These are phyloP conservation scores for Strobilomyces dryophilus DNA, from an alignment of 768 basidiomycete genomes.

Conservation along the genomic window DNA sequence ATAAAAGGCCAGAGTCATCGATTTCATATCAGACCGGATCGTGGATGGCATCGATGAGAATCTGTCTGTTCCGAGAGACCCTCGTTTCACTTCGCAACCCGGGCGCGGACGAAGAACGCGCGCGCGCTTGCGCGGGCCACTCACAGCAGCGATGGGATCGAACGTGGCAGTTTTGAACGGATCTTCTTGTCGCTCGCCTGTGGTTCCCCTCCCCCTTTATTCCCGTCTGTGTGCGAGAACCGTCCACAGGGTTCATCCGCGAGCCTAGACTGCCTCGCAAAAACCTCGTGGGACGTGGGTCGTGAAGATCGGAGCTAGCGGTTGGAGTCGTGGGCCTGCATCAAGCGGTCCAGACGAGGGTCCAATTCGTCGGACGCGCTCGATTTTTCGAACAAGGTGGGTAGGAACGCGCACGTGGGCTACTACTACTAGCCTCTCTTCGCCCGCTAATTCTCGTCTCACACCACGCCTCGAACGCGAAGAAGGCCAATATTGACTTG, in stretches of 20 bases:
- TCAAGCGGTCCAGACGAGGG: too few species aligned
- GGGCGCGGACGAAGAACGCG: conserved; percentile 6
- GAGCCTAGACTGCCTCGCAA: conserved; percentile 20
- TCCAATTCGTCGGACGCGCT: too few species aligned
- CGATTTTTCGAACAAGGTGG: too few species aligned
- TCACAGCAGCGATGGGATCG: not conserved
- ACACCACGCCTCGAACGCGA: too few species aligned
- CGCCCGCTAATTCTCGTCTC: too few species aligned
- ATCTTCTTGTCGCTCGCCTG: too few species aligned
- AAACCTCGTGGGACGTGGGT: conserved; percentile 16
- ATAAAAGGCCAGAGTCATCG: not conserved
- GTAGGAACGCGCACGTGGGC: too few species aligned
- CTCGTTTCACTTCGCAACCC: conserved; percentile 20
- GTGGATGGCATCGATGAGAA: conserved; percentile 8
- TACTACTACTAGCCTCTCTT: too few species aligned
- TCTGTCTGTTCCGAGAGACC: not conserved
- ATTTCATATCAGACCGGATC: conserved; percentile 20
- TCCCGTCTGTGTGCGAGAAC: not conserved
- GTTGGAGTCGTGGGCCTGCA: too few species aligned
- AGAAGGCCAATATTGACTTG: too few species aligned
- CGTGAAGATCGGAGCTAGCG: not conserved
- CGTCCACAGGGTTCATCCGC: not conserved
- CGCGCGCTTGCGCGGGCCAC: not conserved
- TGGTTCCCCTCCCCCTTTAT: not conserved
- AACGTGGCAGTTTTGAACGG: too few species aligned